Percentiles rank a stretch among this genome's conserved stretches.
These are phyloP conservation scores for Syncephalastrum sp. DNA, from an alignment of 371 early-diverging fungal genomes.

Conservation along the genomic window DNA sequence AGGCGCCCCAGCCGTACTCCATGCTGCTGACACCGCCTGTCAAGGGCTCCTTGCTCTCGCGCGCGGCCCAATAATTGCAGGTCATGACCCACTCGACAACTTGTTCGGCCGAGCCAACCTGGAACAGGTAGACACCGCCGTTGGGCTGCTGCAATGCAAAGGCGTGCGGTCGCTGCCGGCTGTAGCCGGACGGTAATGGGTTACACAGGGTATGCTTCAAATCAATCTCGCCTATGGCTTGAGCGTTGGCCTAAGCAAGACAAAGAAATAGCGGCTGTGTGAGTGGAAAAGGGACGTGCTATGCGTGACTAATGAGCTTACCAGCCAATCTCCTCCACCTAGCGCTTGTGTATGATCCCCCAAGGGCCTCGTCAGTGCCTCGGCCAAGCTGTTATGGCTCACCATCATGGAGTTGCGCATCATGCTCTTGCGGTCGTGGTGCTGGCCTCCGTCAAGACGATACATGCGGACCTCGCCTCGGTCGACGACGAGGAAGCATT, in stretches of 20 bases:
- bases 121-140: slow-evolving; percentile 85
- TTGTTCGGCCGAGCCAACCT: slow-evolving; percentile 66
- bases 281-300: no score
- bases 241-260: slow-evolving; percentile 27
- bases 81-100: slow-evolving; percentile 82
- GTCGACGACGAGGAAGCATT: slow-evolving; percentile 73
- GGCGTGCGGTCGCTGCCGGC: slow-evolving; percentile 73
- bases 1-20: slow-evolving; percentile 91
- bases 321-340: slow-evolving; percentile 31
- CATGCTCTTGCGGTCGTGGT: slow-evolving; percentile 18
- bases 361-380: slow-evolving; percentile 3
- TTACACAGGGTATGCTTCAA: slow-evolving; percentile 84
- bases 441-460: slow-evolving; percentile 52
- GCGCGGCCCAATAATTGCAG: slow-evolving; percentile 93
- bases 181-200: slow-evolving; percentile 84
- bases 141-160: slow-evolving; percentile 83
- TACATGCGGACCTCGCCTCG: slow-evolving; percentile 82
- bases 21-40: slow-evolving; percentile 81
- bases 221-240: slow-evolving; percentile 57
- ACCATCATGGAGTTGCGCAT: slow-evolving; percentile 19
- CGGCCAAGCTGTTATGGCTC: slow-evolving; percentile 14
- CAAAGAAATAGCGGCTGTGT: no score
- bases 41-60: slow-evolving; percentile 86
- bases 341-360: slow-evolving; percentile 1
- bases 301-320: not conserved